Evolutionary conservation across 176 grass and related monocot genomes (phyloP).

Genomic region (Rhynchospora pubera): DNA sequence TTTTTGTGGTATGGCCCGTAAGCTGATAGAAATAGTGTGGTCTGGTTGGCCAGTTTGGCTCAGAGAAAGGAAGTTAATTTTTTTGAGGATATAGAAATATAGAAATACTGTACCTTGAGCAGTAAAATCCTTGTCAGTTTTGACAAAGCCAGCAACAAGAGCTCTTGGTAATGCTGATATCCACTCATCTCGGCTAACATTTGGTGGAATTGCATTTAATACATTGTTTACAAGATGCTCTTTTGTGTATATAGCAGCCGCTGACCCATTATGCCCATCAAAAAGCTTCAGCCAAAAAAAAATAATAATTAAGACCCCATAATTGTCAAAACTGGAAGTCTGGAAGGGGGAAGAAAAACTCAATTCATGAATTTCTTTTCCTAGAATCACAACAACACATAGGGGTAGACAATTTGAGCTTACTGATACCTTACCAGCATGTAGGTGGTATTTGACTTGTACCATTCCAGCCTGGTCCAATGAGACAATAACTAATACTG

Average conservation of each 20-base stretch:
- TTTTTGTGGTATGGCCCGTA: not conserved
- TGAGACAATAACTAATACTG: not conserved
- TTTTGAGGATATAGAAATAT: slow-evolving; percentile 2
- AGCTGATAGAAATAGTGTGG: slow-evolving; percentile 1
- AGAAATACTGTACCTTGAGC: slow-evolving; percentile 48
- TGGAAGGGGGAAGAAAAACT: not conserved
- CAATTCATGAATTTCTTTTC: slow-evolving; percentile 3
- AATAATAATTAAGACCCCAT: slow-evolving; percentile 13
- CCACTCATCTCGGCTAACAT: slow-evolving; percentile 86
- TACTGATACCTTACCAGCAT: not conserved
- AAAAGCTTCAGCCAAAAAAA: slow-evolving; percentile 48
- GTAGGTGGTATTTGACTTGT: not conserved
- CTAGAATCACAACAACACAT: slow-evolving; percentile 14
- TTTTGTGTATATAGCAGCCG: slow-evolving; percentile 81
- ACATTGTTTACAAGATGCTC: slow-evolving; percentile 70
- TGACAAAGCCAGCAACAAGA: slow-evolving; percentile 91
- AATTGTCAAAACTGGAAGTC: slow-evolving; percentile 7
- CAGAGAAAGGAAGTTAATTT: slow-evolving; percentile 43
- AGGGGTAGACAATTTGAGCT: not conserved
- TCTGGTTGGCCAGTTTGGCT: slow-evolving; percentile 52
- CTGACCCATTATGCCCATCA: slow-evolving; percentile 87
- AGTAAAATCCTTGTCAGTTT: slow-evolving; percentile 90
- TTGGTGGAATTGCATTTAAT: slow-evolving; percentile 66
- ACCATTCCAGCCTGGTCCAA: not conserved
- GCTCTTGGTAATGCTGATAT: slow-evolving; percentile 78